Conservation (phyloP, 208 protist genomes). For the Leptomonas pyrrhocoris region DNA sequence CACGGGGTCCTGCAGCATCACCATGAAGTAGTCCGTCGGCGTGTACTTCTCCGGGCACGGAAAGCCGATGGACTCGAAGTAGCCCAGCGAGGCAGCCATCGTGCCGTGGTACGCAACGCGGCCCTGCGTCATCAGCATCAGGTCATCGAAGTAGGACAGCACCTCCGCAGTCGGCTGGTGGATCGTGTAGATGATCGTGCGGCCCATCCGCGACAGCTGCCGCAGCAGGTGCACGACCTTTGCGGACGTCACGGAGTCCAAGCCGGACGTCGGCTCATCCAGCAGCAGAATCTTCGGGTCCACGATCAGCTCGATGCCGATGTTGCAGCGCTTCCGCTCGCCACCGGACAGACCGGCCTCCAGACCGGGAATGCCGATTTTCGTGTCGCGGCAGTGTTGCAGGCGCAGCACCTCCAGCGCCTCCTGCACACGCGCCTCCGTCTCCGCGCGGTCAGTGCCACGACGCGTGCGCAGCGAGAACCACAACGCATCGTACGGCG, state of each 20-base stretch:
- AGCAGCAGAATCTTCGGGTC: conserved; percentile 87
- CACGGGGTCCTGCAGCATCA: conserved; percentile 70
- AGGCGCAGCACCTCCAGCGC: conserved; percentile 72
- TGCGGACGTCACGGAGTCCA: conserved; percentile 88
- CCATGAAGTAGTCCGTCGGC: conserved; percentile 90
- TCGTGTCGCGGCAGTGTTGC: conserved; percentile 61
- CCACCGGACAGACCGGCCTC: conserved; percentile 83
- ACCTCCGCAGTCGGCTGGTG: conserved; percentile 94
- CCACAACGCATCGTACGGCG: conserved; percentile 66
- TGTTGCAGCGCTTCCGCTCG: conserved; percentile 88
- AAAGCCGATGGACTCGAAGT: conserved; percentile 86
- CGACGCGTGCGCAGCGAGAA: conserved; percentile 82
- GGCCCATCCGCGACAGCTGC: conserved; percentile 67
- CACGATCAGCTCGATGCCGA: conserved; percentile 89
- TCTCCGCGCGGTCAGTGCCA: conserved; percentile 43
- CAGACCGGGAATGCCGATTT: conserved; percentile 76
- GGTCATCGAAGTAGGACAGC: conserved; percentile 90
- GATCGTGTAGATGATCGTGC: conserved; percentile 94
- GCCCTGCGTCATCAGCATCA: conserved; percentile 89
- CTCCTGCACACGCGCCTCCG: conserved; percentile 58
- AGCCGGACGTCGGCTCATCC: conserved; percentile 90
- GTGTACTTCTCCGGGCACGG: conserved; percentile 72
- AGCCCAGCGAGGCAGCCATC: conserved; percentile 59
- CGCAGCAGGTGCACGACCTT: conserved; percentile 81
- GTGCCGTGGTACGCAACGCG: conserved; percentile 84